Conservation (phyloP, 2,329 filamentous ascomycete genomes). For the Sphaerulina vaccinii region DNA sequence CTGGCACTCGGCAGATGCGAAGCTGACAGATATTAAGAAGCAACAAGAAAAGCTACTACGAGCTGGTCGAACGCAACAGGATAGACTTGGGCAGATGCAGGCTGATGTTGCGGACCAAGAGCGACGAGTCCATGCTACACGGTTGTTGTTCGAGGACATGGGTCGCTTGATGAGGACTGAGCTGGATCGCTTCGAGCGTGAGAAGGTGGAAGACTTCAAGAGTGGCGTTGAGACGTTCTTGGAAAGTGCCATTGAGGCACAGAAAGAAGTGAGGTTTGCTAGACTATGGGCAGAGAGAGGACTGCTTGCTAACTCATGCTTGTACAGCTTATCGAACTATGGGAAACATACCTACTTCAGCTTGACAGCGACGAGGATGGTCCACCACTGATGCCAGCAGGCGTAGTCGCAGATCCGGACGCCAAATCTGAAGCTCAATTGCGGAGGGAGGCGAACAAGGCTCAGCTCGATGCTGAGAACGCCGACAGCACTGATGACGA, state of each 20-base stretch:
- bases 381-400: constrained; percentile 34
- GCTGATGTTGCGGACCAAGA: constrained; percentile 95
- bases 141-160: constrained; percentile 95
- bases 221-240: constrained; percentile 95
- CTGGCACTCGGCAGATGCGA: constrained; percentile 88
- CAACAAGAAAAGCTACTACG: constrained; percentile 92
- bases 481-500: constrained; percentile 16
- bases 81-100: constrained; percentile 85
- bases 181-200: constrained; percentile 88
- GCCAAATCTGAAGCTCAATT: constrained; percentile 22
- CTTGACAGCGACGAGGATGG: constrained; percentile 89
- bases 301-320: constrained; percentile 27
- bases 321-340: constrained; percentile 74
- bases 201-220: constrained; percentile 99
- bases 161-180: constrained; percentile 87
- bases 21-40: constrained; percentile 83
- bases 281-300: neutral
- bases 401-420: constrained; percentile 29
- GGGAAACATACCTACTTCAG: constrained; percentile 97
- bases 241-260: constrained; percentile 93
- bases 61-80: constrained; percentile 93
- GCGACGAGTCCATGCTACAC: constrained; percentile 84
- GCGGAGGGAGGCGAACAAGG: constrained; percentile 22
- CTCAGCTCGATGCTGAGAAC: constrained; percentile 20
- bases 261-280: constrained; percentile 77